Conservation (phyloP, 495 filamentous ascomycete genomes). For the Penicillium fimorum region DNA sequence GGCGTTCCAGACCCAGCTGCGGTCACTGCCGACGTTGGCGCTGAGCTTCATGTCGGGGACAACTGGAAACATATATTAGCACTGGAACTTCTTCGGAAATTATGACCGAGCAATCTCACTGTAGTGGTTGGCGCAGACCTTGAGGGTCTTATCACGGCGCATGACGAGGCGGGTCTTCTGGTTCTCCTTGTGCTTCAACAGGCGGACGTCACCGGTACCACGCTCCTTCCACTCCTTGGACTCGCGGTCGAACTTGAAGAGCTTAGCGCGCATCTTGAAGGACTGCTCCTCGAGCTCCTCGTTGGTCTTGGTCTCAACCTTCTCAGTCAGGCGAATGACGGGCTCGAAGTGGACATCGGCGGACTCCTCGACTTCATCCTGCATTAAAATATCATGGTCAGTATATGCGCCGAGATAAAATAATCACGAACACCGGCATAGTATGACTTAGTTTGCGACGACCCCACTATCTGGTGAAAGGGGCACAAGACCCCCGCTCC, state of each 20-base stretch:
- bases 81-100: not conserved
- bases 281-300: conserved; percentile 96
- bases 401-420: not conserved
- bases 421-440: not conserved
- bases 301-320: conserved; percentile 95
- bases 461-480: conserved; percentile 10
- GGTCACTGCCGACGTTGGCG: conserved; percentile 95
- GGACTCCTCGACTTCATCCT: conserved; percentile 73
- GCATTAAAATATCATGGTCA: conserved; percentile 7
- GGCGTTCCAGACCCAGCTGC: conserved; percentile 99
- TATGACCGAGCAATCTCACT: conserved; percentile 57
- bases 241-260: conserved; percentile 95
- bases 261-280: conserved; percentile 99
- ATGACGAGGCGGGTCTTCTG: conserved; percentile 97
- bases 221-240: conserved; percentile 98
- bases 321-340: conserved; percentile 89
- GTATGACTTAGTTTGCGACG: conserved; percentile 4
- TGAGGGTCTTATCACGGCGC: conserved; percentile 98
- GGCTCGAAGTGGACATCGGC: conserved; percentile 97
- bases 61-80: conserved; percentile 53
- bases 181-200: conserved; percentile 98
- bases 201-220: conserved; percentile 91
- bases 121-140: conserved; percentile 99
- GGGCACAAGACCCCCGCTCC: conserved; percentile 14
- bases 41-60: conserved; percentile 98